Conservation (phyloP, 2,329 filamentous ascomycete species). For the Bipolaris cookei region DNA sequence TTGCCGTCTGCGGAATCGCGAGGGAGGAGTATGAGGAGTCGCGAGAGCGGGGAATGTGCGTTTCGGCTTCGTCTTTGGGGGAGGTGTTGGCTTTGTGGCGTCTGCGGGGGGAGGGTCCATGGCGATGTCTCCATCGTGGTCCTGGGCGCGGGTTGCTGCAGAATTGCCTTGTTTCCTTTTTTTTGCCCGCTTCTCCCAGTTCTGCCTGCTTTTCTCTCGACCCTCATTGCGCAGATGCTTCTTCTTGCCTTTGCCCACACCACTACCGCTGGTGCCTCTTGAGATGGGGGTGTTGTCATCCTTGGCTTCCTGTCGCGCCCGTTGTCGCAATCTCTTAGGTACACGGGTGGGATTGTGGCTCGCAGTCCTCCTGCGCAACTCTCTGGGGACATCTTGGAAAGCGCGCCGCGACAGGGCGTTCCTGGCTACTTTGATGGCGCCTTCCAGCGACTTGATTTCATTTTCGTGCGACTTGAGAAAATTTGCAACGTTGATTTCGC, state of each 20-base stretch:
- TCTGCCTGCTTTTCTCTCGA: slow-evolving; percentile 70
- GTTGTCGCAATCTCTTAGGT: slow-evolving; percentile 73
- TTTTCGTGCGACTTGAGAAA: slow-evolving; percentile 88
- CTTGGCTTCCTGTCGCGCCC: slow-evolving; percentile 75
- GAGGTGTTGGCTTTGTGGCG: slow-evolving; percentile 19
- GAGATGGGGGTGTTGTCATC: slow-evolving; percentile 91
- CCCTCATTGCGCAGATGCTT: slow-evolving; percentile 73
- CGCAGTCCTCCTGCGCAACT: slow-evolving; percentile 83
- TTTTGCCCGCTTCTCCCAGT: slow-evolving; percentile 64
- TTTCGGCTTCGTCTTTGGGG: slow-evolving; percentile 60
- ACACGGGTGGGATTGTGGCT: slow-evolving; percentile 95
- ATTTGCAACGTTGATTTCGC: slow-evolving; percentile 81
- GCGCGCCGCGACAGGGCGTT: slow-evolving; percentile 69
- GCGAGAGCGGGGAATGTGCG: slow-evolving; percentile 74
- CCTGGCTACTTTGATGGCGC: slow-evolving; percentile 79
- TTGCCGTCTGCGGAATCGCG: slow-evolving; percentile 84
- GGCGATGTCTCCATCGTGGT: slow-evolving; percentile 12
- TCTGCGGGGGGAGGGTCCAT: slow-evolving; percentile 10
- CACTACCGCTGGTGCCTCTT: slow-evolving; percentile 68
- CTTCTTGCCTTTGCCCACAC: slow-evolving; percentile 51
- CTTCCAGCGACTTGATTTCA: slow-evolving; percentile 84
- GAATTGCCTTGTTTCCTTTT: slow-evolving; percentile 47
- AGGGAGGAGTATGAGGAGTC: slow-evolving; percentile 64
- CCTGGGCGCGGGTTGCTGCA: slow-evolving; percentile 38
- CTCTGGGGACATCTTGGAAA: slow-evolving; percentile 88